Evolutionary conservation across 805 yeast genomes (phyloP).

Genomic region (Zygoascus tannicola): DNA sequence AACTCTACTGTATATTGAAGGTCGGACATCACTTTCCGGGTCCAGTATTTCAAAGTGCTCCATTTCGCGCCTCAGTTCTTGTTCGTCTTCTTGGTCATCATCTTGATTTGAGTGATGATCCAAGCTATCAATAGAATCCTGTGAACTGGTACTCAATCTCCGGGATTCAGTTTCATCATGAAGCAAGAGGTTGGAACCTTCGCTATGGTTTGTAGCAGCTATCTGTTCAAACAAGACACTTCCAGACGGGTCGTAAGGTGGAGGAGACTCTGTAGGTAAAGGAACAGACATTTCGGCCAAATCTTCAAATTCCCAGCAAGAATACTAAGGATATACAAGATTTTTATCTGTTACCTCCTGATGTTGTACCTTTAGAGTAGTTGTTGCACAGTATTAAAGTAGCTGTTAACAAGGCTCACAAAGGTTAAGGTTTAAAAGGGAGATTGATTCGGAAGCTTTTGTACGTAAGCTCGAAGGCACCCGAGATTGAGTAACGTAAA

Average conservation of each 20-base stretch:
- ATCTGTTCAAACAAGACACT: conserved; percentile 4
- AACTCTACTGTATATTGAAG: conserved; percentile 14
- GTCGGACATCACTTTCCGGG: conserved; percentile 9
- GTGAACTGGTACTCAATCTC: background rate
- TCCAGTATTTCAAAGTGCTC: conserved; percentile 42
- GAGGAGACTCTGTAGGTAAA: conserved; percentile 11
- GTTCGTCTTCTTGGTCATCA: conserved; percentile 4
- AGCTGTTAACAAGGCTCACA: no score
- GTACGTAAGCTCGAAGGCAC: no score
- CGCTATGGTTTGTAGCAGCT: conserved; percentile 8
- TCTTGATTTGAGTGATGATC: conserved; percentile 3
- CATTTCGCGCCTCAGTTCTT: conserved; percentile 20
- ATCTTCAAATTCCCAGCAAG: no score
- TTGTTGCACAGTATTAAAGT: no score
- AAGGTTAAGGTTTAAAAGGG: no score
- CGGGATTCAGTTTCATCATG: background rate
- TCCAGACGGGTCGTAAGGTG: conserved; percentile 9
- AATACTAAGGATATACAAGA: no score
- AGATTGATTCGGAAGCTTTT: no score
- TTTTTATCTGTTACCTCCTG: no score
- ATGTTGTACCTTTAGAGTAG: no score
- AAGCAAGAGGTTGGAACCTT: conserved; percentile 5
- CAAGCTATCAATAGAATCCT: conserved; percentile 5
- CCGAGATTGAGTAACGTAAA: no score
- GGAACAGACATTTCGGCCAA: conserved; percentile 4